A percentile compares a stretch with the other conserved stretches of the same genome.
Conservation (phyloP, 306 rosid species). For the Rosa chinensis region DNA sequence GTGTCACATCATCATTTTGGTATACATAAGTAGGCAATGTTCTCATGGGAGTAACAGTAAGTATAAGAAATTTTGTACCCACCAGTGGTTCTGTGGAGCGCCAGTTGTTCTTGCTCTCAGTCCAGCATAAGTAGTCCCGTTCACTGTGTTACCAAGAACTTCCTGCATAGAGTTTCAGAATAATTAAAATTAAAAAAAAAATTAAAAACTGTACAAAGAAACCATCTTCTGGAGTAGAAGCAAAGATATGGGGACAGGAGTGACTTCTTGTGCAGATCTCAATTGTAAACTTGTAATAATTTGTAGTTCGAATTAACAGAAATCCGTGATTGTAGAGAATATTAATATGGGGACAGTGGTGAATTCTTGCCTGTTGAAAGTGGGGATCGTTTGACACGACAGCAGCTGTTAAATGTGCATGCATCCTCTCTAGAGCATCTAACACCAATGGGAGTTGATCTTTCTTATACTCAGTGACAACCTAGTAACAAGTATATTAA, state of each 20-base stretch:
- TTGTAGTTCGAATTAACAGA: background rate
- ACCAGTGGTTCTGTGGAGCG: slow-evolving; percentile 99
- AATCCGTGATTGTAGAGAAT: background rate
- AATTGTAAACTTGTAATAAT: background rate
- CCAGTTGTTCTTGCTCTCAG: slow-evolving; percentile 94
- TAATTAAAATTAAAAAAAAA: background rate
- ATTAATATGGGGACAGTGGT: background rate
- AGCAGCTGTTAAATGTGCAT: slow-evolving; percentile 91
- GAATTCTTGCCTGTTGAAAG: slow-evolving; percentile 72
- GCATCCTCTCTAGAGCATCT: slow-evolving; percentile 86
- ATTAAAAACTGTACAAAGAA: background rate
- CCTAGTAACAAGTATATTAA: slow-evolving; percentile 34
- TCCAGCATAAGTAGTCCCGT: slow-evolving; percentile 93
- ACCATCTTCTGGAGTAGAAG: background rate
- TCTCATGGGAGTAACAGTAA: background rate
- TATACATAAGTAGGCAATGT: slow-evolving; percentile 5
- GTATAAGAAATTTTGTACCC: slow-evolving; percentile 6
- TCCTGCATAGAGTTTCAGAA: slow-evolving; percentile 51
- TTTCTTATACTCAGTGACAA: slow-evolving; percentile 68
- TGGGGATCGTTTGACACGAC: slow-evolving; percentile 84
- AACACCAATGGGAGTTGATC: slow-evolving; percentile 71
- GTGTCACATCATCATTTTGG: slow-evolving; percentile 30
- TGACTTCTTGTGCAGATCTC: background rate
- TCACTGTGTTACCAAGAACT: slow-evolving; percentile 80
- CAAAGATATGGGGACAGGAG: background rate